Conservation (phyloP, 2,329 filamentous ascomycete genomes). For the Xylariaceae sp. region DNA sequence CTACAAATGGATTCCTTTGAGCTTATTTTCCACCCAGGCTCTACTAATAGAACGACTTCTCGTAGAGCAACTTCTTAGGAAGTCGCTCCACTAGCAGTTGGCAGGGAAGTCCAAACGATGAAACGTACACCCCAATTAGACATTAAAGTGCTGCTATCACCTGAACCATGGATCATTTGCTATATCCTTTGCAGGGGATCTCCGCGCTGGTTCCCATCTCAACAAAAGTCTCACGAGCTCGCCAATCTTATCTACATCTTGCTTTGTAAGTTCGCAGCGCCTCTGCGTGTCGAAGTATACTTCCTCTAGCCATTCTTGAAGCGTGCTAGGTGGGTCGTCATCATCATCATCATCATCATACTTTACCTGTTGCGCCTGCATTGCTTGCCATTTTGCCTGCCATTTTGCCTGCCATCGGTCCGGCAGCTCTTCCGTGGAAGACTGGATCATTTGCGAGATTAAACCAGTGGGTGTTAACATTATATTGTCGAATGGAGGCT, state of each 20-base stretch:
- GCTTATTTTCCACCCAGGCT: too few relatives aligned
- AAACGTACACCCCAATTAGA: too few relatives aligned
- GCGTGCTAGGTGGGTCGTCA: background rate
- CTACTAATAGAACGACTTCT: too few relatives aligned
- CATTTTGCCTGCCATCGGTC: constrained; percentile 19
- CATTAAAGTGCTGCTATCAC: background rate
- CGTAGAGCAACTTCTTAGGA: too few relatives aligned
- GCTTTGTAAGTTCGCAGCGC: background rate
- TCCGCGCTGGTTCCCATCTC: constrained; percentile 7
- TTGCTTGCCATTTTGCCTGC: too few relatives aligned
- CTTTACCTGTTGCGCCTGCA: background rate
- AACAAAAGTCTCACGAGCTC: constrained; percentile 8
- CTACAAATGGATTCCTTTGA: too few relatives aligned
- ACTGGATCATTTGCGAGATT: constrained; percentile 14
- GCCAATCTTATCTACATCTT: constrained; percentile 7
- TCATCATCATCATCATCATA: too few relatives aligned
- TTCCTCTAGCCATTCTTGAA: constrained; percentile 16
- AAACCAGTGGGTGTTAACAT: background rate
- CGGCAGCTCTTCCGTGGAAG: constrained; percentile 12
- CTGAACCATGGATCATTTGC: constrained; percentile 5
- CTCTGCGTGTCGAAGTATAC: constrained; percentile 11
- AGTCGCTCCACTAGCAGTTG: too few relatives aligned
- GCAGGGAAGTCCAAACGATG: too few relatives aligned
- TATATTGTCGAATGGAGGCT: constrained; percentile 11
- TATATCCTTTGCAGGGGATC: constrained; percentile 4